Base-by-base conservation (phyloP, 2,329 filamentous ascomycete genomes). In the Rosellinia necatrix region DNA sequence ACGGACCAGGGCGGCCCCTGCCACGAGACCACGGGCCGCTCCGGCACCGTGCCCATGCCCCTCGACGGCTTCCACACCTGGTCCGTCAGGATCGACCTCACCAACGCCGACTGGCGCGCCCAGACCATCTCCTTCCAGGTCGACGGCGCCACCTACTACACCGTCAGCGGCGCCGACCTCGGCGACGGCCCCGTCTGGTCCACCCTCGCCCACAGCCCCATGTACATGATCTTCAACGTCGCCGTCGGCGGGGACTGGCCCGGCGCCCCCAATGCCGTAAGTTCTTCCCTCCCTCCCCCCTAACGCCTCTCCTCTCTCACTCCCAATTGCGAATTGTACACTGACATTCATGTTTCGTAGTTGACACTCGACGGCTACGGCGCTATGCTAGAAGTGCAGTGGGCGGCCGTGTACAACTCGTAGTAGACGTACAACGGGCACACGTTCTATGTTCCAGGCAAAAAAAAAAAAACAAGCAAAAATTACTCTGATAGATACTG, bases 191-290 rank as follows among this genome's bases (percentile, higher is more conserved):
- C 66, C 1, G 71, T 77, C n/a, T 85, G 81, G 81, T 73, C 68
- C 3, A 71, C 74, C 3, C 67, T 84, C 15, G 78, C 78, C 17
- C 77, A 82, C 60, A 77, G 71, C 49, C 76, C 81, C 2, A 63
- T 81, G 65, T 70, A 76, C 61, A 66, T 84, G 46, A 76, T 84
- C 50, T 67, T 85, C 49, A 84, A 85, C 57, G 71, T 84, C 4
- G 81, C 82, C 41, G 76, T 84, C 25, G 81, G 81, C 8, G 81
- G 81, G 22, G 70, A 76, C 62, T 79, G 77, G 81, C 67, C 68
- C n/a, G 68, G 67, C 38, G 19, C 58, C 3, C 68, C 68, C 24
- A 70, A 68, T 52, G 58, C 27, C 35, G 64, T 69, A 62, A 66
- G 67, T 66, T 41, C 2, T 13, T 21, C 15, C 38, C 22, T 34